Evolutionary conservation across 257 asterid genomes (phyloP).

Genomic region (Salvia miltiorrhiza): DNA sequence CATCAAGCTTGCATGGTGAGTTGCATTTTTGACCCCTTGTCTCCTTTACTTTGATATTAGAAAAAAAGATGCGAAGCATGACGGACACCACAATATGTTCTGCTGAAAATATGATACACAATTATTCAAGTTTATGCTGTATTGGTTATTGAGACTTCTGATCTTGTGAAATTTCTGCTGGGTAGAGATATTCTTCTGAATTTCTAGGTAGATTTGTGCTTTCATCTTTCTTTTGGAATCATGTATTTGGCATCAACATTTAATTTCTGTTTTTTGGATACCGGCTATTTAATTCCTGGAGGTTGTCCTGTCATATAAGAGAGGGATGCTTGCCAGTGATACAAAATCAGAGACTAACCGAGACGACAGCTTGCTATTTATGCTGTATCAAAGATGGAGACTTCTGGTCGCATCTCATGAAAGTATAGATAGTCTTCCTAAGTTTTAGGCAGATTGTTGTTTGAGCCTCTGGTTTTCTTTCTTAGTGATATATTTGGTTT

Average conservation of each 20-base stretch:
- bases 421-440: background rate
- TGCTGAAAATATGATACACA: background rate
- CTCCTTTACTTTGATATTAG: background rate
- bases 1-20: conserved; percentile 84
- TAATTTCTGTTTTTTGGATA: background rate
- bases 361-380: background rate
- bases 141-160: background rate
- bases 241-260: background rate
- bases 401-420: background rate
- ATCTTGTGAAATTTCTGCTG: background rate
- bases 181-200: background rate
- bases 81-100: background rate
- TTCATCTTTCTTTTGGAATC: background rate
- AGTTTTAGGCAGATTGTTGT: background rate
- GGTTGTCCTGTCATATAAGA: conserved; percentile 54
- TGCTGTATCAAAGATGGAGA: background rate
- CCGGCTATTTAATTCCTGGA: conserved; percentile 32
- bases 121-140: background rate
- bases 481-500: background rate
- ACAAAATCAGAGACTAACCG: conserved; percentile 22
- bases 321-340: conserved; percentile 52
- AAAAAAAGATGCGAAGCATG: background rate
- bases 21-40: conserved; percentile 12
- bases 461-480: background rate
- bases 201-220: background rate